These are phyloP conservation scores for Centrapalus pauciflorus DNA, from an alignment of 129 eudicot genomes.

Conservation along the genomic window DNA sequence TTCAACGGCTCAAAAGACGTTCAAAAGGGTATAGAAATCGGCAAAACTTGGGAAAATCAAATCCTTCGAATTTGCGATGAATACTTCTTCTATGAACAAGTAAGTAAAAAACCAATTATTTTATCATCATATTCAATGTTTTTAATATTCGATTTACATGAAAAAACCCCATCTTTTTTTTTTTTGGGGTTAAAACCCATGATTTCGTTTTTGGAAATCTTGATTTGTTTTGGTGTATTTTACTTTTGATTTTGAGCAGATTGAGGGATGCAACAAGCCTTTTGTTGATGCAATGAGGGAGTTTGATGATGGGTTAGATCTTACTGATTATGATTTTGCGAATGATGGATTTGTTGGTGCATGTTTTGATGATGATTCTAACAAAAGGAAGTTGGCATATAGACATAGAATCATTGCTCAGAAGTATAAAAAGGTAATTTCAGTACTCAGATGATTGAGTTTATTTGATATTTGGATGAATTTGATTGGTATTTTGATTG, in stretches of 20 bases:
- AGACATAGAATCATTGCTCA: slow-evolving; percentile 70
- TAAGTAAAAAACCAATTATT: slow-evolving; percentile 15
- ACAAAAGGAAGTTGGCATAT: slow-evolving; percentile 72
- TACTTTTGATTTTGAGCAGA: slow-evolving; percentile 33
- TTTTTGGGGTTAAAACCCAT: too few relatives aligned
- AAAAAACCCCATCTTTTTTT: neutral
- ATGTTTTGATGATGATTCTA: slow-evolving; percentile 44
- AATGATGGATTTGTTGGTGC: slow-evolving; percentile 54
- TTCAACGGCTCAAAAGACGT: slow-evolving; percentile 74
- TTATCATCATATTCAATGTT: neutral
- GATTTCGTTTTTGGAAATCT: neutral
- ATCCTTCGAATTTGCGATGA: slow-evolving; percentile 79
- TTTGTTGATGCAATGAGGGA: slow-evolving; percentile 52
- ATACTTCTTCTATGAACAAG: slow-evolving; percentile 90
- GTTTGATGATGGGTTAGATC: slow-evolving; percentile 77
- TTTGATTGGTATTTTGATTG: neutral
- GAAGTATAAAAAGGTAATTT: slow-evolving; percentile 69
- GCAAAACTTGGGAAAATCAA: slow-evolving; percentile 80
- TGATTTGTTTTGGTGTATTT: too few relatives aligned
- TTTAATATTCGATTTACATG: neutral
- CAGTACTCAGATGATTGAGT: neutral
- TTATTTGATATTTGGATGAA: neutral
- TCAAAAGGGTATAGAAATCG: slow-evolving; percentile 63
- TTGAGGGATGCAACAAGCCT: slow-evolving; percentile 80
- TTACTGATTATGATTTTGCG: slow-evolving; percentile 69